Base-by-base conservation (phyloP, 2,329 filamentous ascomycete genomes). In the Sclerotinia nivalis region DNA sequence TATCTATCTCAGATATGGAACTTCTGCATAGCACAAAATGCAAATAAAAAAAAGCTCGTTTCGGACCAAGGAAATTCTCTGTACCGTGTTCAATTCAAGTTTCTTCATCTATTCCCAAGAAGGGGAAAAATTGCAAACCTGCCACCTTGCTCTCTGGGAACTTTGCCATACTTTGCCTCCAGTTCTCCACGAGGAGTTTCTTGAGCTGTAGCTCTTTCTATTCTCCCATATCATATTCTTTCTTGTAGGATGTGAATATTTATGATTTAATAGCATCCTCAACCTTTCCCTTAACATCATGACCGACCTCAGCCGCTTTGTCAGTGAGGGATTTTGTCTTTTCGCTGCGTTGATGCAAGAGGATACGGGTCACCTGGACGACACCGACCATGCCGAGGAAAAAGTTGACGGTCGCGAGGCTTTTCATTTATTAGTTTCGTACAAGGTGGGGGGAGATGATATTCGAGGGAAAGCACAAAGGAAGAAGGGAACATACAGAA, bases 321-420 rank as follows among this genome's bases (percentile, higher is more conserved):
- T 66, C 71, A 31, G 75, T 72, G n/a, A 75, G 69, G 1, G 74
- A 71, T 66, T 78, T 73, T 47, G 83, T 80, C 83, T 92, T 89
- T 78, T 89, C 81, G 71, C 84, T 74, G 84, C 81, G 76, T 90
- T 85, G 80, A 34, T 89, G 91, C 77, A 87, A 69, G 75, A 88
- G 81, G 78, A 98, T 97, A 77, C 96, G 90, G 74, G 83, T 83
- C 74, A 93, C 86, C 85, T 99, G 96, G 74, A 93, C 86, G 71
- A 92, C 83, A 77, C 96, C 96, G 73, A 97, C 94, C 75, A 91
- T 83, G 77, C 92, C 95, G 76, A 99, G 91, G 87, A 97, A 96
- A 88, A 97, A 97, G 88, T 99, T 99, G 80, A 98, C 96, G 69
- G 93, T 89, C 72, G 96, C 96, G 71, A 99, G 89, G 72, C 91